phyloP scores from a whole-genome alignment of 2,329 filamentous ascomycete species.

The Sclerotinia sclerotiorum region DNA sequence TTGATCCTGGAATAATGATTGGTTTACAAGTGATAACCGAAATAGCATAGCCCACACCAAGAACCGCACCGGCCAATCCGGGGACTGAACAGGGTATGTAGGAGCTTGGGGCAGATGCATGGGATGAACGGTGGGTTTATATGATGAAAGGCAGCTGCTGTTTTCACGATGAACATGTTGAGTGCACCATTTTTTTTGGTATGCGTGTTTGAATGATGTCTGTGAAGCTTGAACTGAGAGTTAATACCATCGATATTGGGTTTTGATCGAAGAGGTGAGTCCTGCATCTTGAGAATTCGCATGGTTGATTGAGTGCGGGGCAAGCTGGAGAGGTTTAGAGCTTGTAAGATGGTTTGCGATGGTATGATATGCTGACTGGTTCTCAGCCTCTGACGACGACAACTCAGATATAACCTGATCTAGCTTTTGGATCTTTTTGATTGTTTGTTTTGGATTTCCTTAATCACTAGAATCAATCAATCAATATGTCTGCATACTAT shows the following conservation, averaged over 20 bases:
- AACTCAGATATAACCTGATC: background rate
- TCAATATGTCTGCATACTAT: slow-evolving; percentile 39
- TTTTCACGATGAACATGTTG: background rate
- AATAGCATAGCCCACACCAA: slow-evolving; percentile 16
- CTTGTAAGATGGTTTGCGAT: background rate
- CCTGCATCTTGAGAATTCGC: background rate
- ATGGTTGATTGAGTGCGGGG: slow-evolving; percentile 11
- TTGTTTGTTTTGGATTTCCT: background rate
- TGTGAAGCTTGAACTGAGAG: background rate
- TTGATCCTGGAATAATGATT: background rate
- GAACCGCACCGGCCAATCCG: slow-evolving; percentile 7
- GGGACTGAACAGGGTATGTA: background rate
- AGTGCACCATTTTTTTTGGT: background rate
- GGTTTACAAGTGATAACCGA: background rate
- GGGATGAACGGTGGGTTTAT: background rate
- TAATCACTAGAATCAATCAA: background rate
- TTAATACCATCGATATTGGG: background rate
- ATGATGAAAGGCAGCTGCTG: slow-evolving; percentile 8
- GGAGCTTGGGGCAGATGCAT: slow-evolving; percentile 4
- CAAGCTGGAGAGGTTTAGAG: slow-evolving; percentile 7
- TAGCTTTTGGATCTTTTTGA: background rate
- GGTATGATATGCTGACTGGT: slow-evolving; percentile 12
- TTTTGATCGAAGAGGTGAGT: background rate
- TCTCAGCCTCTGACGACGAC: background rate
- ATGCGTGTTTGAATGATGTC: background rate